A percentile compares a stretch with the other conserved stretches of the same genome.
These are phyloP conservation scores for Bipolaris oryzae DNA, from an alignment of 2,329 filamentous ascomycete species.

Conservation along the genomic window DNA sequence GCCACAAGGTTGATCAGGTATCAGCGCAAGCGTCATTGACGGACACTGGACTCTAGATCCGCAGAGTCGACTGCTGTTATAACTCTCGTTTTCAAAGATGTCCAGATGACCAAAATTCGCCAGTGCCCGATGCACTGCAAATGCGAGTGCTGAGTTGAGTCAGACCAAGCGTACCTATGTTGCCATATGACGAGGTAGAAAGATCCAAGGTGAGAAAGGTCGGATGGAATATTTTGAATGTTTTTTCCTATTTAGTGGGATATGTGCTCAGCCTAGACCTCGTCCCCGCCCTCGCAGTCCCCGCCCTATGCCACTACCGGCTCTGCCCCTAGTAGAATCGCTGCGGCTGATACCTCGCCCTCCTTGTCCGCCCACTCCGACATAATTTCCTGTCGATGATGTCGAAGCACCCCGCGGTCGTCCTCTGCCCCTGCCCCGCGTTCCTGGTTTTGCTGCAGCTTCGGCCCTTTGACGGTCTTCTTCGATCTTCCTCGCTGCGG, in stretches of 20 bases:
- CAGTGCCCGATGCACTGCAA: not conserved
- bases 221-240: not conserved
- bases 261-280: constrained; percentile 30
- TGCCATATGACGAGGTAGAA: not conserved
- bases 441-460: constrained; percentile 56
- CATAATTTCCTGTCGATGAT: constrained; percentile 48
- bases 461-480: constrained; percentile 63
- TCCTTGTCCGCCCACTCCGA: constrained; percentile 52
- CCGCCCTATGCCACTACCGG: constrained; percentile 53
- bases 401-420: constrained; percentile 40
- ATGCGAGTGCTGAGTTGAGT: not conserved
- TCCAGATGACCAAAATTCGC: not conserved
- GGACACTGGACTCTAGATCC: not conserved
- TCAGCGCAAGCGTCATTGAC: not conserved
- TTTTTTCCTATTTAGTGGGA: not conserved
- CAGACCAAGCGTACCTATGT: not conserved
- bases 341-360: constrained; percentile 58
- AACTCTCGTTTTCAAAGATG: not conserved
- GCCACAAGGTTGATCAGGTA: not conserved
- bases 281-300: constrained; percentile 45
- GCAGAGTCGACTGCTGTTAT: not conserved
- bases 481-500: constrained; percentile 62
- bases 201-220: not conserved
- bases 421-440: constrained; percentile 46
- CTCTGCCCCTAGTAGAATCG: constrained; percentile 52